These are phyloP conservation scores for Nidularia sp. DNA, from an alignment of 768 basidiomycete species.

Conservation along the genomic window DNA sequence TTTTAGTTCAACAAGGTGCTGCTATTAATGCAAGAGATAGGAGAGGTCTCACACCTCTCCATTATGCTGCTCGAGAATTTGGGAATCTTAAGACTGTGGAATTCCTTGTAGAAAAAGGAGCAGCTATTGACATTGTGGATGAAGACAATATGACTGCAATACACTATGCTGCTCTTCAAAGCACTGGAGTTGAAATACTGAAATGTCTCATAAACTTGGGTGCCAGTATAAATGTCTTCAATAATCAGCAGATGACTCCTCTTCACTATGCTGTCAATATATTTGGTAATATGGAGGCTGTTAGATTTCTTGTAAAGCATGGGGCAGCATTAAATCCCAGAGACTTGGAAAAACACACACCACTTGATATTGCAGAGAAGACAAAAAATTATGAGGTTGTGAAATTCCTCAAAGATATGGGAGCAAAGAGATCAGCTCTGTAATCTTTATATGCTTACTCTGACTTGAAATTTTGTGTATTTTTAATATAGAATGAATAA, in stretches of 20 bases:
- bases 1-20: background rate
- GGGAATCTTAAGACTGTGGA: background rate
- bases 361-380: background rate
- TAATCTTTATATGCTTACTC: no score
- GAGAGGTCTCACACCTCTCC: background rate
- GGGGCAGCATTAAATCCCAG: background rate
- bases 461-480: no score
- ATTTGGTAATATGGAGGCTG: background rate
- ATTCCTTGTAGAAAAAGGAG: background rate
- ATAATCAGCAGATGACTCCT: background rate
- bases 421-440: background rate
- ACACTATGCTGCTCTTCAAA: background rate
- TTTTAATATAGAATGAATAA: no score
- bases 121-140: background rate
- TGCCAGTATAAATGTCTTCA: background rate
- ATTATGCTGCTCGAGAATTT: background rate
- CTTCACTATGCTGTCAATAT: background rate
- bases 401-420: background rate
- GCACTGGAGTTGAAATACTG: background rate
- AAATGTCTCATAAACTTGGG: background rate
- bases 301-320: background rate
- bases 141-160: background rate
- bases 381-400: background rate
- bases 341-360: background rate
- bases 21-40: background rate